Evolutionary conservation across 805 yeast species (phyloP), one percentile per base, ranked within the genome.

Genomic region (Metschnikowia gruessii): DNA sequence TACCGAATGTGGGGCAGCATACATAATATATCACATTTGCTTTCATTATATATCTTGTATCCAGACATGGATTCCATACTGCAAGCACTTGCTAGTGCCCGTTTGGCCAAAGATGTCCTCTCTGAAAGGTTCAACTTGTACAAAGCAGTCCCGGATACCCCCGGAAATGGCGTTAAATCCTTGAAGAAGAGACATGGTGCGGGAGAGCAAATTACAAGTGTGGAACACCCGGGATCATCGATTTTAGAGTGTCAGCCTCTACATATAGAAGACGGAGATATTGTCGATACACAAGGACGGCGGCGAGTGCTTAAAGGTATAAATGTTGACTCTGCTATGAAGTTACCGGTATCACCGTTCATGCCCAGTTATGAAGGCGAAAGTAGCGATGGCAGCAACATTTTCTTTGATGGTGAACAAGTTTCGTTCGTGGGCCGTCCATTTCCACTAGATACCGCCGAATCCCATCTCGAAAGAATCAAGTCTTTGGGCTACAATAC

Each of bases 361-460:
- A 65, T 76, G 55, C 69, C 76, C 7, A 61, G 75, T 3, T 68
- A 75, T 51, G 54, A 53, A 33, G 77, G 75, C 5, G 60, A 69
- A 37, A 61, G 74, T 3, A 59, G 56, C 26, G 65, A 64, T 37
- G 52, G 63, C 1, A 61, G 68, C 26, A 68, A 74, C 32, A 62
- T 79, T 2, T 87, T 85, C 58, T 85, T 76, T 57, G 80, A 79
- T 37, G 95, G 88, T 8, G 91, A 85, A 50, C 61, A 68, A 26
- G 91, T 87, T 2, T 80, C 91, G n/a, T 90, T 87, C 66, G 87
- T 86, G 0, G 88, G 88, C 1, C 72, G 88, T 43, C 97, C 97
- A 0, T 85, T 87, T 57, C 84, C 91, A 0, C 57, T 90, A 11
- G 81, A 74, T 2, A 91, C 87, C 19, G 91, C 94, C 0, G 81